Conservation (phyloP, 371 early-diverging fungal genomes). For the Mortierella sp. region DNA sequence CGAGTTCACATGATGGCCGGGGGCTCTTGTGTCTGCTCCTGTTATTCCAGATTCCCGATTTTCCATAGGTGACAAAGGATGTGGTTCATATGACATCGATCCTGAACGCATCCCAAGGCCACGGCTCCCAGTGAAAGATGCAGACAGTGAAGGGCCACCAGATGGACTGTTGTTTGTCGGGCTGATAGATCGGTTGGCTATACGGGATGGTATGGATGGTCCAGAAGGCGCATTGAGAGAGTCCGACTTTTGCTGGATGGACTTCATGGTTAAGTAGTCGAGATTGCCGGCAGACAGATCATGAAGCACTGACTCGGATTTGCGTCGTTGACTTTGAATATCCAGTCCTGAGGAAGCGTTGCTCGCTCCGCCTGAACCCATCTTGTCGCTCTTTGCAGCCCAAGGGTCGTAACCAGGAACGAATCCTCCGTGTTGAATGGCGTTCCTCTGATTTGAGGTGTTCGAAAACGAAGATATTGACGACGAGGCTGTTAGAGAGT, state of each 20-base stretch:
- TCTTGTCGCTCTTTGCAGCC: slow-evolving; percentile 5
- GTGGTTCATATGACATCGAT: slow-evolving; percentile 3
- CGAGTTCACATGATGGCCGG: not conserved
- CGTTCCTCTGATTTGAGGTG: not conserved
- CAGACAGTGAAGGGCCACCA: not conserved
- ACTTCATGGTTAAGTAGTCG: not conserved
- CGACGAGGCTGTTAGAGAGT: slow-evolving; percentile 9
- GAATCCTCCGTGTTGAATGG: slow-evolving; percentile 26
- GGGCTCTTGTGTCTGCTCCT: not conserved
- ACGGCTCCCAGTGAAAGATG: not conserved
- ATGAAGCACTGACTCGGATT: slow-evolving; percentile 35
- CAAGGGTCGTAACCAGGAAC: slow-evolving; percentile 38
- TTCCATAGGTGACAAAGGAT: slow-evolving; percentile 13
- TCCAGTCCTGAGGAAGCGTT: not conserved
- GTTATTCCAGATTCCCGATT: not conserved
- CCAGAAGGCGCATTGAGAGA: not conserved
- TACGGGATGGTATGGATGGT: not conserved
- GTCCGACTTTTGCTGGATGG: slow-evolving; percentile 12
- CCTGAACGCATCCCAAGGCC: not conserved
- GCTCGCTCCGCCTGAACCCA: not conserved
- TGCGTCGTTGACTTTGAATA: slow-evolving; percentile 23
- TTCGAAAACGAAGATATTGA: slow-evolving; percentile 15
- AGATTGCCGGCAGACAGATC: slow-evolving; percentile 9
- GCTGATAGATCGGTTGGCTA: not conserved
- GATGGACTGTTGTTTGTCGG: not conserved